Percentiles rank a stretch among this genome's conserved stretches.
phyloP scores from a whole-genome alignment of 257 asterid genomes.

The Solanum rostratum region DNA sequence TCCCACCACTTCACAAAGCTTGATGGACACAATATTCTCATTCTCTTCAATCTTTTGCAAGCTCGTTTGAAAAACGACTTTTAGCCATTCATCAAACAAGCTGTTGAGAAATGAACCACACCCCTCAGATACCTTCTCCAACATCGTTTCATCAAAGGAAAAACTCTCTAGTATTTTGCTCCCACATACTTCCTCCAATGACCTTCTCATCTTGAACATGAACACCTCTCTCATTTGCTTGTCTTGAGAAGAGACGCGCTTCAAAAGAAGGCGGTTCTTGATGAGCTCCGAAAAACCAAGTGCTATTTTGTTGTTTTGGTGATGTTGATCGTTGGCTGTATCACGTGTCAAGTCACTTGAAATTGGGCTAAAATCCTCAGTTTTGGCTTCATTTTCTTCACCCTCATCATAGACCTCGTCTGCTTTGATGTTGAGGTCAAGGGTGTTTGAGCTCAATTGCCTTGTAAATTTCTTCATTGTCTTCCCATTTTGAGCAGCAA shows the following conservation, averaged over 20 bases:
- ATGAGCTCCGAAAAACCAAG: constrained; percentile 27
- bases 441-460: constrained; percentile 26
- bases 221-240: constrained; percentile 27
- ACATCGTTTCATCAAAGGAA: constrained; percentile 29
- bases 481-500: constrained; percentile 3
- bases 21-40: constrained; percentile 18
- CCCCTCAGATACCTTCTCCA: constrained; percentile 32
- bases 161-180: constrained; percentile 8
- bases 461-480: constrained; percentile 3
- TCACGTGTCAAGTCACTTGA: constrained; percentile 34
- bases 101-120: constrained; percentile 30
- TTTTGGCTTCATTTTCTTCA: constrained; percentile 9
- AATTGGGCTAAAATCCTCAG: constrained; percentile 17
- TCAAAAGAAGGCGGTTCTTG: constrained; percentile 28
- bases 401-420: constrained; percentile 18
- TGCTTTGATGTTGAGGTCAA: constrained; percentile 59
- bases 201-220: constrained; percentile 19
- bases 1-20: constrained; percentile 35
- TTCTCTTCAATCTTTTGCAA: constrained; percentile 4
- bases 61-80: constrained; percentile 40
- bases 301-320: neutral
- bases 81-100: constrained; percentile 57
- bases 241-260: constrained; percentile 15
- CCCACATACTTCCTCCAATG: constrained; percentile 16
- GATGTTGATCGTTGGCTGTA: constrained; percentile 9